Base-by-base conservation (phyloP, 768 basidiomycete species). In the Trametes cubensis region DNA sequence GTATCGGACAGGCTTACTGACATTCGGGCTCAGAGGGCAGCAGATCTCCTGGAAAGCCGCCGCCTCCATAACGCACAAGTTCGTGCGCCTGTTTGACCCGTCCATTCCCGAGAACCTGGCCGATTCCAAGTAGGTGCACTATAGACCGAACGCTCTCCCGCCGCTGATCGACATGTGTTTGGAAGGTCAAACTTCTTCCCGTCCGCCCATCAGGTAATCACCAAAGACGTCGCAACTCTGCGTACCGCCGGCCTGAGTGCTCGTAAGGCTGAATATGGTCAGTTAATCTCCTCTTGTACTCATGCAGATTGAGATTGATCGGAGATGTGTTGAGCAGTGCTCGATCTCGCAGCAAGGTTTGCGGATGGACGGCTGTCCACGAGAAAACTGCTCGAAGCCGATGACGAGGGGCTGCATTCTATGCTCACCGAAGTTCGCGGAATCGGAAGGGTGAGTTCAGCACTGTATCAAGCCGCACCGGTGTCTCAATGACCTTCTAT, bases 181-280 rank as follows among this genome's bases (percentile, higher is more conserved):
- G n/a, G 42, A 50, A 53, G 66, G 54, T 23, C 62, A 5, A 62
- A 61, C 38, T 71, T 82, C 61, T 95, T 92, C 72, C 94, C 94
- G 1, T 81, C 83, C 2, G 87, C 94, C 11, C 74, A 78, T 46
- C 83, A 89, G 70, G 90, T 96, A 2, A 78, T 84, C 2, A 74
- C 76, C 34, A 85, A 83, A 21, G 85, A 88, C 61, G 72, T 89
- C 28, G 65, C 81, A 14, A 79, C 79, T 2, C 78, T 96, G 38
- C 82, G 85, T 53, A 80, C 83, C 6, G 94, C 90, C 8, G 95
- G 95, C 0, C 74, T 96, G 58, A 92, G 89, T 63, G 82, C 76
- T 17, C 80, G 94, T n/a, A 97, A 97, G 73, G 92, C 90, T 3
- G 92, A 95, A 77, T 97, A 97, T 73, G 83, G 92, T 91, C 57